phyloP scores from a whole-genome alignment of 208 protist genomes.

The Crithidia expoeki region DNA sequence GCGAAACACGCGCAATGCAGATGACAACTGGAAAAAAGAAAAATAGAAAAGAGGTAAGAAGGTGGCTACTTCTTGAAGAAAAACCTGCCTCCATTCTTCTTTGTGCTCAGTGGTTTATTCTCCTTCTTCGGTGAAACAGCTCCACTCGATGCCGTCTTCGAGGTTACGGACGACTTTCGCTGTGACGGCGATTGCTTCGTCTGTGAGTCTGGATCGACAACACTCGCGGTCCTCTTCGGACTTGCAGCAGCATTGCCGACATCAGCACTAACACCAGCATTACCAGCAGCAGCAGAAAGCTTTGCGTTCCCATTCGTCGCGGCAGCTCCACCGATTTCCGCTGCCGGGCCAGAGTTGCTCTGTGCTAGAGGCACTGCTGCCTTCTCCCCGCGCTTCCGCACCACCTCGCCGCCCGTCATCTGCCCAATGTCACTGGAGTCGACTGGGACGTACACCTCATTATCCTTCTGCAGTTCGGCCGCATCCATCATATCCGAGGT shows the following conservation, averaged over 20 bases:
- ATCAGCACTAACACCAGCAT: not conserved
- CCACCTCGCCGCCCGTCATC: constrained; percentile 60
- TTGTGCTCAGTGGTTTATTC: not conserved
- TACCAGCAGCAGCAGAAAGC: not conserved
- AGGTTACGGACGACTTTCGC: not conserved
- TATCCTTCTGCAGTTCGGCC: constrained; percentile 44
- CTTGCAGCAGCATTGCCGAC: not conserved
- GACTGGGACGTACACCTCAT: constrained; percentile 36
- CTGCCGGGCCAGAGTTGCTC: not conserved
- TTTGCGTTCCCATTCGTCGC: not conserved
- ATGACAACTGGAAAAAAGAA: too few species aligned
- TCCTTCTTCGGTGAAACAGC: not conserved
- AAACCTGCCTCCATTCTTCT: not conserved
- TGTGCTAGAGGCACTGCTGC: not conserved
- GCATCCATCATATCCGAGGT: constrained; percentile 87
- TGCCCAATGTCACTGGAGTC: constrained; percentile 45
- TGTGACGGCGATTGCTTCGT: not conserved
- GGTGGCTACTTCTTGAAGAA: constrained; percentile 2
- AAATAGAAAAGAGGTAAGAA: not conserved
- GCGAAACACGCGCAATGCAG: too few species aligned
- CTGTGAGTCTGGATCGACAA: not conserved
- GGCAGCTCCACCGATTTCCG: not conserved
- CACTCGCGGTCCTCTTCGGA: not conserved
- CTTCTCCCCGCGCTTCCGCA: constrained; percentile 48
- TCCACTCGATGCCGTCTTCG: not conserved